Evolutionary conservation across 164 flowering plant genomes (phyloP), one percentile per base, ranked within the genome.

Genomic region (Berberis vulgaris): DNA sequence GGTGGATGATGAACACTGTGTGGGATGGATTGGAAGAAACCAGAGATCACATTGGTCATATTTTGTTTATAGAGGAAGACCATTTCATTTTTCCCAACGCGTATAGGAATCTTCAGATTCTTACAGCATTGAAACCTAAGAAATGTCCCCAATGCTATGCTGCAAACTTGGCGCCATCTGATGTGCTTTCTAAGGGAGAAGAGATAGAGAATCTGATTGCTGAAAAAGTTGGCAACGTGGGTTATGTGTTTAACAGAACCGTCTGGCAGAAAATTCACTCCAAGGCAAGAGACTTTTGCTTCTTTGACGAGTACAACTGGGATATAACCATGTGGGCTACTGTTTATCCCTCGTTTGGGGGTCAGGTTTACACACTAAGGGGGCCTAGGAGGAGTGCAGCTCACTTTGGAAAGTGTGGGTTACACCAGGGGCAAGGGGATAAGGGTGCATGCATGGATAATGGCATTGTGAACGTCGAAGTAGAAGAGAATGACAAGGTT

Each of bases 1-100:
- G 98, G 98, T 93, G 98, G 98, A 90, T 90, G 98, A 93, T 93
- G 98, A 93, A 90, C 72, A 88, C 94, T 0, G 89, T 93, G 44
- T 93, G 97, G 98, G 94, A 93, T 78, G 90, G 94, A 41, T 70
- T 93, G 82, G 73, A 77, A 65, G 98, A 93, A 77, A 88, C 90
- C 2, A 60, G 62, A 66, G 67, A 50, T 11, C 88, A 84, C 42
- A 57, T 67, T 0, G 92, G 92, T 26, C 90, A 93, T 76, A 83
- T 93, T 70, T 84, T 93, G 63, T 93, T 93, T 75, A 86, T 93
- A 43, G 98, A 93, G 72, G 98, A 93, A 59, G 98, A 93, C 69
- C 98, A 93, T 69, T 90, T 76, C 69, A 82, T 90, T 40, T 87
- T 80, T 60, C 98, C 96, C 0, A 90, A 93, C 79, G 98, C 97